phyloP scores from a whole-genome alignment of 139 green algal genomes.

The Tetradesmus obliquus region DNA sequence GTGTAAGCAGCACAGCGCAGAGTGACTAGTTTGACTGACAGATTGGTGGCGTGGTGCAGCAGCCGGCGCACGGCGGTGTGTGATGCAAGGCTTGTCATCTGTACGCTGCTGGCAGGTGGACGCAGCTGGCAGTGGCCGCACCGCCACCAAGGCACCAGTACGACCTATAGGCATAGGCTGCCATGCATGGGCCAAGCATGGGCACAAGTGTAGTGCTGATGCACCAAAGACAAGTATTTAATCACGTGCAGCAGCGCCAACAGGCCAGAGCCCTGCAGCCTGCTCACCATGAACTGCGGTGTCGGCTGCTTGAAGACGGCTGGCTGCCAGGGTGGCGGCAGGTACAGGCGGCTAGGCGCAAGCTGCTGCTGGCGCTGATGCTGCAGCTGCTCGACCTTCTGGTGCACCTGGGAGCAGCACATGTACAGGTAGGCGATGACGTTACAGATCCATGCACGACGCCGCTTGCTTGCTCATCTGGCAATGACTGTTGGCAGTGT shows the following conservation, averaged over 20 bases:
- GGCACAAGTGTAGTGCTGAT: background rate
- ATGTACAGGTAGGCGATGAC: background rate
- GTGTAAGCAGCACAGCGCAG: no score
- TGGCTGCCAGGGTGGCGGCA: conserved; percentile 24
- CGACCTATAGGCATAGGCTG: background rate
- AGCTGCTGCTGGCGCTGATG: conserved; percentile 34
- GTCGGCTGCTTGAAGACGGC: background rate
- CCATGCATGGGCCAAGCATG: background rate
- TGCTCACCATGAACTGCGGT: conserved; percentile 9
- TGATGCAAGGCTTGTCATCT: no score
- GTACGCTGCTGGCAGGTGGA: background rate
- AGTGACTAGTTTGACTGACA: no score
- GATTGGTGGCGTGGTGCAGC: no score
- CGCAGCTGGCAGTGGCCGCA: no score
- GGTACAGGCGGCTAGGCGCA: background rate
- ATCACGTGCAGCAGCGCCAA: no score
- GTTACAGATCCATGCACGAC: background rate
- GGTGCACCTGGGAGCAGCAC: conserved; percentile 1
- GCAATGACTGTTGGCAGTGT: no score
- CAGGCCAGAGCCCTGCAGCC: background rate
- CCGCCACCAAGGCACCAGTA: no score
- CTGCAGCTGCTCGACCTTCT: conserved; percentile 4
- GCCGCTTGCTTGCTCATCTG: no score
- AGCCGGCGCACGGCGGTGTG: no score
- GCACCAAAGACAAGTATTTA: no score